Base-by-base conservation (phyloP, 1,284 basidiomycete genomes). In the Ustilago trichophora region DNA sequence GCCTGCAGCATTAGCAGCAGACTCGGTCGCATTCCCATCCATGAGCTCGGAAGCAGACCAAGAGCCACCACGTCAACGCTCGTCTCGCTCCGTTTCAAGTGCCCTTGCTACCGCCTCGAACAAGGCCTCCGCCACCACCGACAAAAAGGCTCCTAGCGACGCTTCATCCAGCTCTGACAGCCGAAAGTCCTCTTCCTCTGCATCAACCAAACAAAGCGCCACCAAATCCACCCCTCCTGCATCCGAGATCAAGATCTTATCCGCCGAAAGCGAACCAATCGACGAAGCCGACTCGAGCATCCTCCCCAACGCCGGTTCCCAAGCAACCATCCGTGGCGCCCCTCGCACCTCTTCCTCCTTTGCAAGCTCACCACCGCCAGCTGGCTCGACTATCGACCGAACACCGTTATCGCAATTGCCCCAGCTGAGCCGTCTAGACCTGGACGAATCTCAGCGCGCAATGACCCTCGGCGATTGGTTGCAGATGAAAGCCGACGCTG, bases 391-490 rank as follows among this genome's bases (percentile, higher is more conserved):
- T 34, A 27, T 19, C 11, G 42, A 27, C 7, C 44, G 66, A 13
- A 31, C 18, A 4, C 52, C 62, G 4, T 48, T 65, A 7, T 21
- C 62, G 4, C 52, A 53, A 18, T 27, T 71, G 1, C 21, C 49
- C 6, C 49, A 60, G 22, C 33, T 73, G 24, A 31, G 42, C 4
- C 26, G 6, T 10, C 22, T 66, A 35, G 38, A 58, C 0, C 24
- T 73, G 11, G 38, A 48, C 38, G 60, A 51, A 2, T 9, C 41
- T 22, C 46, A 72, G 44, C 33, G 59, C 15, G 16, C 18, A 2
- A 55, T 63, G 57, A 66, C 72, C 19, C 27, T 74, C 15, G 72
- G 63, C n/a, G 44, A 54, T n/a, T 74, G 69, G 69, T 27, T 74
- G 19, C 51, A 68, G 41, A 27, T 34, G 21, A 56, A 74, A 35